Evolutionary conservation across 352 stramenopile species (phyloP).

Genomic region (Phytophthora syringae): DNA sequence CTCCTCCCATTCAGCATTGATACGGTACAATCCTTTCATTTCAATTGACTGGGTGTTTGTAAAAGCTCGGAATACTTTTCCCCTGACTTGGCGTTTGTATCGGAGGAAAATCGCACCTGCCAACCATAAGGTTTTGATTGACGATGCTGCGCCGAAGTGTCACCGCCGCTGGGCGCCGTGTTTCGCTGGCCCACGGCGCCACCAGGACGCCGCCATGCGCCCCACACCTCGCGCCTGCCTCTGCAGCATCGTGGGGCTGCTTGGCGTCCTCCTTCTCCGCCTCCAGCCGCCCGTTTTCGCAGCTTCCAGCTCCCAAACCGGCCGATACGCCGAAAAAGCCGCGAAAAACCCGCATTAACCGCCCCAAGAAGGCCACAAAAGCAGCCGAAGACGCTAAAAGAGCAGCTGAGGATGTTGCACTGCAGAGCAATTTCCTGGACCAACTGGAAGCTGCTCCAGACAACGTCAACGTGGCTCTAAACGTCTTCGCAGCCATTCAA

Average conservation of each 20-base stretch:
- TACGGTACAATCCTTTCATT: no score
- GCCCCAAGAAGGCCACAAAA: no score
- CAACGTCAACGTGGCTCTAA: constrained; percentile 34
- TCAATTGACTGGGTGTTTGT: no score
- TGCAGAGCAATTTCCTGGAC: neutral
- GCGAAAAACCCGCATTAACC: neutral
- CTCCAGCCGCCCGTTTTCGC: constrained; percentile 7
- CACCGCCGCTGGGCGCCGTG: neutral
- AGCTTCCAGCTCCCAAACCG: neutral
- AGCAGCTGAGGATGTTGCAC: neutral
- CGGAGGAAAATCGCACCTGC: no score
- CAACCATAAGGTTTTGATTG: no score
- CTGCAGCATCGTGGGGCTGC: neutral
- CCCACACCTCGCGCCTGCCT: neutral
- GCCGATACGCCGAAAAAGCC: neutral
- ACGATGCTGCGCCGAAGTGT: constrained; percentile 14
- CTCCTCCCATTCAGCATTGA: no score
- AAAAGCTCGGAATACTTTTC: no score
- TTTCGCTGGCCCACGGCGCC: neutral
- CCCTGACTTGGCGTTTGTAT: no score
- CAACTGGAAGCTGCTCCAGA: neutral
- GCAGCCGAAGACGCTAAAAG: neutral
- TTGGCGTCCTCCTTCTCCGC: neutral
- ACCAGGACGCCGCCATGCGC: no score
- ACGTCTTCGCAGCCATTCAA: constrained; percentile 48